Percentiles rank a stretch among this genome's conserved stretches.
phyloP scores from a whole-genome alignment of 768 basidiomycete genomes.

The Termitomyces sp. region DNA sequence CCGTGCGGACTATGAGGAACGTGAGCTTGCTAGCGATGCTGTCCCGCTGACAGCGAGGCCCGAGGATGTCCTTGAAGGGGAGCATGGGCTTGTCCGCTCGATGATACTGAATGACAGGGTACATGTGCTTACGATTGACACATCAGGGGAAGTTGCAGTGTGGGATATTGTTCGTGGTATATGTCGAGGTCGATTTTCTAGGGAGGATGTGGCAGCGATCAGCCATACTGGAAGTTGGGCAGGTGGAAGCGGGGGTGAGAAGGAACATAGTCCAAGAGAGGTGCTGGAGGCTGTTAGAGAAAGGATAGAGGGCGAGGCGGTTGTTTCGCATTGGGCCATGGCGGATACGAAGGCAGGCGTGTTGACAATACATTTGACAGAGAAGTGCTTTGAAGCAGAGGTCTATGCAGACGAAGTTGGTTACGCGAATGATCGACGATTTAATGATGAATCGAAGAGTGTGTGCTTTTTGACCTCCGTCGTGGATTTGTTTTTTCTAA shows the following conservation, averaged over 20 bases:
- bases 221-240: slow-evolving; percentile 43
- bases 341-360: slow-evolving; percentile 90
- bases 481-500: background rate
- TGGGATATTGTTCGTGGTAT: slow-evolving; percentile 85
- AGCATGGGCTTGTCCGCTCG: slow-evolving; percentile 77
- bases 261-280: slow-evolving; percentile 68
- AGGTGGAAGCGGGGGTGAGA: slow-evolving; percentile 32
- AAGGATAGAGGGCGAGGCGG: slow-evolving; percentile 92
- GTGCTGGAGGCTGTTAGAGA: slow-evolving; percentile 84
- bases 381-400: slow-evolving; percentile 91
- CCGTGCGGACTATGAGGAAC: slow-evolving; percentile 52
- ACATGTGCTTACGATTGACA: slow-evolving; percentile 89
- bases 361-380: slow-evolving; percentile 81
- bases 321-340: slow-evolving; percentile 77
- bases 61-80: slow-evolving; percentile 70
- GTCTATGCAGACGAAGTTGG: slow-evolving; percentile 92
- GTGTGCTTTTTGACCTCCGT: slow-evolving; percentile 25
- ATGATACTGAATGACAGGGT: slow-evolving; percentile 82
- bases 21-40: slow-evolving; percentile 84
- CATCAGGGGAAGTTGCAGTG: slow-evolving; percentile 79
- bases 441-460: slow-evolving; percentile 81
- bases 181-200: slow-evolving; percentile 68
- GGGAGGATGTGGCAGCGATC: slow-evolving; percentile 61
- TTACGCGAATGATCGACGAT: slow-evolving; percentile 50
- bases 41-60: slow-evolving; percentile 47